Evolutionary conservation across 495 filamentous ascomycete genomes (phyloP).

Genomic region (Aspergillus egyptiacus): DNA sequence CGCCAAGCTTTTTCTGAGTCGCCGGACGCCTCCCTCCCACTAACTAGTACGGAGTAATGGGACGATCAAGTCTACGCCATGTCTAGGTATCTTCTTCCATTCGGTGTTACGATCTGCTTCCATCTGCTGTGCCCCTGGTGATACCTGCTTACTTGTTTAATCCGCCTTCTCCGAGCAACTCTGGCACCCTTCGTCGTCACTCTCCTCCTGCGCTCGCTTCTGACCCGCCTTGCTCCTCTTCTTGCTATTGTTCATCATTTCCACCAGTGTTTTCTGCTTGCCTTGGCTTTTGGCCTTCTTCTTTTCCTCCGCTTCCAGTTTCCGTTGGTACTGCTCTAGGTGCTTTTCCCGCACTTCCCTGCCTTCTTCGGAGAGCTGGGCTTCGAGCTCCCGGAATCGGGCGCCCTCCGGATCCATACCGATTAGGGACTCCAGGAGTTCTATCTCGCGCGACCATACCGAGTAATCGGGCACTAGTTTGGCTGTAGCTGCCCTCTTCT

Average conservation of each 20-base stretch:
- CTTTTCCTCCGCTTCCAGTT: slow-evolving; percentile 54
- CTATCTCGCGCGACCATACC: slow-evolving; percentile 81
- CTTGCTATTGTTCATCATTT: slow-evolving; percentile 31
- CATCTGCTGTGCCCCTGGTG: too few species aligned
- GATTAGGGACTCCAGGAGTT: slow-evolving; percentile 81
- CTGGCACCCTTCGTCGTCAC: slow-evolving; percentile 22
- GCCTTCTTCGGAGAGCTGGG: slow-evolving; percentile 61
- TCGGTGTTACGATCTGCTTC: too few species aligned
- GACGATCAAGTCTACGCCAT: too few species aligned
- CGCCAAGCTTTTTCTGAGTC: slow-evolving; percentile 26
- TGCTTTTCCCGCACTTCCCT: slow-evolving; percentile 63
- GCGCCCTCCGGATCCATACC: slow-evolving; percentile 67
- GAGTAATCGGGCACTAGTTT: slow-evolving; percentile 58
- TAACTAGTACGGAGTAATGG: too few species aligned
- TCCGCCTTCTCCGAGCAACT: slow-evolving; percentile 6
- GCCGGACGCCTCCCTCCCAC: too few species aligned
- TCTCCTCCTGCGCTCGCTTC: slow-evolving; percentile 7
- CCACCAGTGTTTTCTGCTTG: slow-evolving; percentile 37
- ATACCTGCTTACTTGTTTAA: background rate
- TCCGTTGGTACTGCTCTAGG: slow-evolving; percentile 69
- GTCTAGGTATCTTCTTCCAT: too few species aligned
- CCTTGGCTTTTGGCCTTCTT: slow-evolving; percentile 31
- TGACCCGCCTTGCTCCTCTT: slow-evolving; percentile 8
- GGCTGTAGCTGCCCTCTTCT: slow-evolving; percentile 22
- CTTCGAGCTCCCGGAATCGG: slow-evolving; percentile 61